Conservation (phyloP, 129 eudicot species). For the Sambucus nigra region DNA sequence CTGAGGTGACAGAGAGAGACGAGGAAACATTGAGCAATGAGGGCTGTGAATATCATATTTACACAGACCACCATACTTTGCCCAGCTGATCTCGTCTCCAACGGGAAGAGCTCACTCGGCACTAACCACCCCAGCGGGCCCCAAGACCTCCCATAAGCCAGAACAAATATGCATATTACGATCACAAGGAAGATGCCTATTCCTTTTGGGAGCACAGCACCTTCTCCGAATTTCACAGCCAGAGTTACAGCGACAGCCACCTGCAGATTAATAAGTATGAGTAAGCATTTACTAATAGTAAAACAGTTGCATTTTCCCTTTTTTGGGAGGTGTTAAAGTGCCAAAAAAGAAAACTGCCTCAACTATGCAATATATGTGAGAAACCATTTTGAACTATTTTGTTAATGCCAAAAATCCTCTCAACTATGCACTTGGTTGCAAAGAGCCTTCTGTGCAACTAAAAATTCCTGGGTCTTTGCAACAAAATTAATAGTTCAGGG, state of each 20-base stretch:
- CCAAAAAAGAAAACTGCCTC: too few relatives aligned
- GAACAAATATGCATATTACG: slow-evolving; percentile 60
- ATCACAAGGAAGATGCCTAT: slow-evolving; percentile 54
- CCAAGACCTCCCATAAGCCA: slow-evolving; percentile 92
- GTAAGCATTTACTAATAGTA: slow-evolving; percentile 16
- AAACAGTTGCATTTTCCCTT: too few relatives aligned
- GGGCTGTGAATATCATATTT: slow-evolving; percentile 80
- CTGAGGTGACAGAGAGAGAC: slow-evolving; percentile 62
- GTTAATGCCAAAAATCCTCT: too few relatives aligned
- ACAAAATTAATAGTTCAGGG: too few relatives aligned
- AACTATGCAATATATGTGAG: too few relatives aligned
- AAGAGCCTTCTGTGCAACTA: too few relatives aligned
- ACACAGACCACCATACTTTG: slow-evolving; percentile 90
- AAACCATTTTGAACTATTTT: too few relatives aligned
- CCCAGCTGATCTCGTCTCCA: slow-evolving; percentile 94
- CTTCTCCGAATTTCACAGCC: slow-evolving; percentile 70
- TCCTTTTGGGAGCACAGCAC: slow-evolving; percentile 52
- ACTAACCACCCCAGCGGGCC: slow-evolving; percentile 96
- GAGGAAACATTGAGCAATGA: slow-evolving; percentile 73
- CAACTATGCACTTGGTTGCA: too few relatives aligned
- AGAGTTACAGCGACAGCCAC: slow-evolving; percentile 56
- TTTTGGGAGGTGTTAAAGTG: too few relatives aligned
- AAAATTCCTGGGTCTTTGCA: too few relatives aligned
- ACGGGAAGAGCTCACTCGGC: slow-evolving; percentile 86
- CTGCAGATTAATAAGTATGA: slow-evolving; percentile 31